These are phyloP conservation scores for Microstegium vimineum DNA, from an alignment of 176 grass and related monocot genomes.

Conservation along the genomic window DNA sequence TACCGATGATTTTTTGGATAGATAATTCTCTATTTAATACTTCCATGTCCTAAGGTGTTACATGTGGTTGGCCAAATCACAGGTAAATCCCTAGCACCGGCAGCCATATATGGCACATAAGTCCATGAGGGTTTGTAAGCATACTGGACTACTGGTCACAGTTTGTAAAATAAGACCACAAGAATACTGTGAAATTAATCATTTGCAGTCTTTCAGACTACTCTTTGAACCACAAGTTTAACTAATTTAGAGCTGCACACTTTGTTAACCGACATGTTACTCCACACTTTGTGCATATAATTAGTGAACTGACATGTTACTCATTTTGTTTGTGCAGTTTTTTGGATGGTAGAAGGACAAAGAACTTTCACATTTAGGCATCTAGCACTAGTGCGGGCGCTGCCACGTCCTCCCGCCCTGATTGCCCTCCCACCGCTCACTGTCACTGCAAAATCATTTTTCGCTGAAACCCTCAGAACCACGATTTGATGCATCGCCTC, in stretches of 20 bases:
- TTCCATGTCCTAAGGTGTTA: too few species aligned
- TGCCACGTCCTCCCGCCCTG: background rate
- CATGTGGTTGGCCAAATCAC: too few species aligned
- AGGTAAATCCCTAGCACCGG: too few species aligned
- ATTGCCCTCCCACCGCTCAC: background rate
- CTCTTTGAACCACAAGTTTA: background rate
- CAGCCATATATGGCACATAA: too few species aligned
- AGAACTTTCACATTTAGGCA: too few species aligned
- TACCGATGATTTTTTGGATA: too few species aligned
- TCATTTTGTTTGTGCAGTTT: too few species aligned
- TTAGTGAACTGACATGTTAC: too few species aligned
- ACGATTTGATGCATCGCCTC: conserved; percentile 10
- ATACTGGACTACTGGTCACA: background rate
- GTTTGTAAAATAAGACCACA: background rate
- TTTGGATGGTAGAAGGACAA: too few species aligned
- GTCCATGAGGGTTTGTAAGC: too few species aligned
- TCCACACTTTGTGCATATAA: background rate
- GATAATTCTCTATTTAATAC: too few species aligned
- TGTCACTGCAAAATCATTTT: background rate
- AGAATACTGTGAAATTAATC: background rate
- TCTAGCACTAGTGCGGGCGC: too few species aligned
- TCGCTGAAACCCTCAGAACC: background rate
- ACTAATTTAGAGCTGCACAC: background rate
- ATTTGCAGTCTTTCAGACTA: background rate
- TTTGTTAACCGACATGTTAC: background rate